These are phyloP conservation scores for Ambispora gerdemannii DNA, from an alignment of 192 early-diverging fungal species.

Conservation along the genomic window DNA sequence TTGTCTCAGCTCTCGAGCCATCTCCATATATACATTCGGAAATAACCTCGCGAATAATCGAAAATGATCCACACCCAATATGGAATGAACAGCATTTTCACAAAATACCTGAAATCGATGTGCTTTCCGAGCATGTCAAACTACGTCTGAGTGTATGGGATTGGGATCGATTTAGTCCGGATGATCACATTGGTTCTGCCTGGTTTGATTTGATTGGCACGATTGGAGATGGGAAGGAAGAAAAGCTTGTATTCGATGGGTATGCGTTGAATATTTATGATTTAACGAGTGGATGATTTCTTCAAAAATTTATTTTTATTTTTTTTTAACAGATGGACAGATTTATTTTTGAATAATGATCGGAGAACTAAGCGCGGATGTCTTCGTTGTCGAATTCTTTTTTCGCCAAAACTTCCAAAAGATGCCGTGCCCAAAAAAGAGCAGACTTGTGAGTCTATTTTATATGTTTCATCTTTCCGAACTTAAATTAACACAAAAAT, in stretches of 20 bases:
- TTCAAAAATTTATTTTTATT: constrained; percentile 1
- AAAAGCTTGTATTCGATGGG: constrained; percentile 5
- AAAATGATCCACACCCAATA: constrained; percentile 12
- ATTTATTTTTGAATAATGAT: neutral
- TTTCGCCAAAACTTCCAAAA: constrained; percentile 14
- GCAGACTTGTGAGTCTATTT: constrained; percentile 10
- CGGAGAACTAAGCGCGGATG: neutral
- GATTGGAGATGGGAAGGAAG: neutral
- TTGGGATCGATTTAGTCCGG: constrained; percentile 21
- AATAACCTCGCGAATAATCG: constrained; percentile 9
- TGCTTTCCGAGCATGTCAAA: constrained; percentile 19
- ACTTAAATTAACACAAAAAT: neutral
- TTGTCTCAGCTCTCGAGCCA: constrained; percentile 10
- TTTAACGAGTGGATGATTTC: neutral
- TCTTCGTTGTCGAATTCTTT: neutral
- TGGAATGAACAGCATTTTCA: constrained; percentile 16
- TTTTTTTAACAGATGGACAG: neutral
- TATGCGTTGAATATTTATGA: neutral
- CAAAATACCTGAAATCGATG: constrained; percentile 27
- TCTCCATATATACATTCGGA: neutral
- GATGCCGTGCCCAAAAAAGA: neutral
- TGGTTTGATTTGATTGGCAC: constrained; percentile 19
- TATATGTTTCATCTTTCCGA: neutral
- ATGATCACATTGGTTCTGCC: constrained; percentile 18
- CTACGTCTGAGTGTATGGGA: constrained; percentile 19